Base-by-base conservation (phyloP, 2,329 filamentous ascomycete genomes). In the Venturia oleaginea region DNA sequence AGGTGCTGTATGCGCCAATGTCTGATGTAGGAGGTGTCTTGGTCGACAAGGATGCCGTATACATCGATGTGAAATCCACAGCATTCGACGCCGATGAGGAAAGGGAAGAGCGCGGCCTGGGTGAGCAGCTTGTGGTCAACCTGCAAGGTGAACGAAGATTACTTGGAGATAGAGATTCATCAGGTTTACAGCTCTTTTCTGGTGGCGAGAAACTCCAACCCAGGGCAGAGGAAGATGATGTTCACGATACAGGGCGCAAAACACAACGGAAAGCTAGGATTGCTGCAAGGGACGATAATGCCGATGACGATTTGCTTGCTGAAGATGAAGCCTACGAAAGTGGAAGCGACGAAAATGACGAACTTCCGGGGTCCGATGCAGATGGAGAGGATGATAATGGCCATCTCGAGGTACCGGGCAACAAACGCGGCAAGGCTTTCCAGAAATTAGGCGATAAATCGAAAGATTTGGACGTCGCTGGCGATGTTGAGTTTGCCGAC, bases 11-110 rank as follows among this genome's bases (percentile, higher is more conserved):
- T 76, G 95, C 94, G 2, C 95, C 94, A 40, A 97, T 99, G 93
- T 96, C 92, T 32, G 94, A 99, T 76, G 92, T 96, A 40, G 95
- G 92, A 68, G 94, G 94, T 71, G 85, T 99, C 15, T 87, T 97
- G 73, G 93, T 99, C 62, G 94, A 99, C 69, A 96, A 96, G 67
- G 94, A 99, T 76, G 92, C 93, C 8, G 92, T 99, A 43, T 99
- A 96, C 79, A 97, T 89, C 67, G 85, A 89, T 71, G 77, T 89
- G 54, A 88, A 87, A 72, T 85, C 84, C 17, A 80, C 82, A 34
- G 95, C 85, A 4, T 97, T 99, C 68, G 79, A 86, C 67, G 76
- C 77, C 2, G 86, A 90, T 13, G 80, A 81, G 17, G 78, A 85
- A 43, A 27, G 34, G 13, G 83, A 83, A 37, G 90, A 96, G 69